A percentile compares a stretch with the other conserved stretches of the same genome.
Conservation (phyloP, 139 green algal species). For the Tetradesmus lagerheimii region DNA sequence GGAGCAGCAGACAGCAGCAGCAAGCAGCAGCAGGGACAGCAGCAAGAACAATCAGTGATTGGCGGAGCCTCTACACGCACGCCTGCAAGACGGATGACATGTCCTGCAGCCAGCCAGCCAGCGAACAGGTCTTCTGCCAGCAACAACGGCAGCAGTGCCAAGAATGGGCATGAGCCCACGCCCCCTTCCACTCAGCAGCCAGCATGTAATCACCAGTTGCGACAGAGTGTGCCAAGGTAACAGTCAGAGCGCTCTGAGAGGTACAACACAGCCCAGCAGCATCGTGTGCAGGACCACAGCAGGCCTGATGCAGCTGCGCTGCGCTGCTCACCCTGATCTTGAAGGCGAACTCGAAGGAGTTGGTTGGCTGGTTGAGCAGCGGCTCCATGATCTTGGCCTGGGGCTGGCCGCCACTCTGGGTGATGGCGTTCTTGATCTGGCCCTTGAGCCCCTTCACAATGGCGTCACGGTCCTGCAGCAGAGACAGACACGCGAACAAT, state of each 20-base stretch:
- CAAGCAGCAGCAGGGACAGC: neutral
- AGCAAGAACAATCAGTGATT: neutral
- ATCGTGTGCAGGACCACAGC: too few species aligned
- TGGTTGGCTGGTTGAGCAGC: conserved; percentile 49
- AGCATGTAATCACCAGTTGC: too few species aligned
- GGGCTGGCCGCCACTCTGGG: neutral
- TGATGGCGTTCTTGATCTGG: neutral
- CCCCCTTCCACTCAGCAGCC: too few species aligned
- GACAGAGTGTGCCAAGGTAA: too few species aligned
- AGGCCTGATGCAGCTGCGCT: neutral
- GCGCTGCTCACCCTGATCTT: conserved; percentile 77
- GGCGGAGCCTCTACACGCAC: neutral
- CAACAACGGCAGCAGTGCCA: too few species aligned
- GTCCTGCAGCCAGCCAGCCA: too few species aligned
- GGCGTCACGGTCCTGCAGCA: conserved; percentile 30
- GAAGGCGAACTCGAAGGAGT: conserved; percentile 83
- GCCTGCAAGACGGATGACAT: too few species aligned
- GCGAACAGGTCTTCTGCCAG: too few species aligned
- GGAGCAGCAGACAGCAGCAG: neutral
- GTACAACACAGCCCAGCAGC: too few species aligned
- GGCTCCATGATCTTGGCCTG: conserved; percentile 39
- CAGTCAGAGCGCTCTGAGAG: too few species aligned
- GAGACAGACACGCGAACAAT: neutral
- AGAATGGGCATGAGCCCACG: too few species aligned
- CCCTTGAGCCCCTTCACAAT: conserved; percentile 42